Base-by-base conservation (phyloP, 345 rosid genomes). In the Streptanthus diversifolius region DNA sequence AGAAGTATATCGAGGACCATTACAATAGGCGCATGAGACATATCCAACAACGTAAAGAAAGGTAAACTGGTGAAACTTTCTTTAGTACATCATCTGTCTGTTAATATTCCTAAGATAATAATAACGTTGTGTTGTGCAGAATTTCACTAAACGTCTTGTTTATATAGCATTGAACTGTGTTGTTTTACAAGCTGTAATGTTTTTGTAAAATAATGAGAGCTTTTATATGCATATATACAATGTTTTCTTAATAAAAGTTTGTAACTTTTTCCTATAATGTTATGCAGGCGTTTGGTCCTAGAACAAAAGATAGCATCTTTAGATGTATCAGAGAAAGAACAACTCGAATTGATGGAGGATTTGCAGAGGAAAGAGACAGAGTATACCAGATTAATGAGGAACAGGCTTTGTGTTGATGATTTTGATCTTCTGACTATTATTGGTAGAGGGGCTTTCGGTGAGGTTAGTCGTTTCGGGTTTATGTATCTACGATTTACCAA, bases 371-470 rank as follows among this genome's bases (percentile, higher is more conserved):
- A 84, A 66, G 98, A 93, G 68, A 89, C 98, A 10, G 90, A 93
- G 69, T 90, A 84, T 75, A 91, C 92, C 72, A 81, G 95, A 37
- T 83, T 93, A 44, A 88, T 89, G 83, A 83, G 97, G 80, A 88
- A 89, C 82, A 85, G 87, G 73, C 84, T 91, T 54, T 88, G 90
- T 39, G 93, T 88, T 76, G 90, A 89, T 65, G 98, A 93, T 81
- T 91, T 93, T 57, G 88, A 86, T 60, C 90, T 87, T 73, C 82
- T 93, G 35, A 83, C 80, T 56, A 89, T 93, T 58, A 84, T 93
- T 8, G 98, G 98, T 22, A 85, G 96, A 82, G 97, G 97, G 2
- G 98, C 98, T 63, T 93, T 93, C 32, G 97, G 96, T 63, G 98
- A 93, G 96, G 98, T 93, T 77, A 77, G 86, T 66, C 48, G 14